Conservation (phyloP, 306 rosid genomes). For the Coriaria nepalensis region DNA sequence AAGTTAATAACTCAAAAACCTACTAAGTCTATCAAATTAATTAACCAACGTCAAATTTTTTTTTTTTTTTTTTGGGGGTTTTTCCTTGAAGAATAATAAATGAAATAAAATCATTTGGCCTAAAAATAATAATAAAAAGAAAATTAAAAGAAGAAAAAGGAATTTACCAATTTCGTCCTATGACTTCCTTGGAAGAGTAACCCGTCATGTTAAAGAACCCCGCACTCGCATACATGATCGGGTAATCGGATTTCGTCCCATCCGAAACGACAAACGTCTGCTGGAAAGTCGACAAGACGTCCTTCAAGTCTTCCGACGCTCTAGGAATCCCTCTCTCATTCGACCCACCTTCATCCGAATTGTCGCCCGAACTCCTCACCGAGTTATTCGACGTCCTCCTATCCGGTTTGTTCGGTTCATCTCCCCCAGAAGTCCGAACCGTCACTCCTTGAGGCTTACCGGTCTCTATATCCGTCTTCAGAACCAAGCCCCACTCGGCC, state of each 20-base stretch:
- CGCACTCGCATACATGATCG: slow-evolving; percentile 84
- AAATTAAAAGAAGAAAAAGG: neutral
- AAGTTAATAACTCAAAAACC: too few relatives aligned
- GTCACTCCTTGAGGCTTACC: slow-evolving; percentile 73
- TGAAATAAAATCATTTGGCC: too few relatives aligned
- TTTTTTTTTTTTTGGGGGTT: too few relatives aligned
- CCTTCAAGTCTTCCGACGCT: slow-evolving; percentile 59
- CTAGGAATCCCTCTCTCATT: slow-evolving; percentile 51
- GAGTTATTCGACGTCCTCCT: slow-evolving; percentile 57
- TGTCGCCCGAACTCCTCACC: slow-evolving; percentile 52
- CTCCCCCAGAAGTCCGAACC: slow-evolving; percentile 58
- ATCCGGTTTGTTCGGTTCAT: slow-evolving; percentile 27
- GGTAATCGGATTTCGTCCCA: slow-evolving; percentile 84
- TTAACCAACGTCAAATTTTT: too few relatives aligned
- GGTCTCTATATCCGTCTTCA: slow-evolving; percentile 64
- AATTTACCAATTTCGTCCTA: slow-evolving; percentile 75
- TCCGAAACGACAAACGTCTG: slow-evolving; percentile 92
- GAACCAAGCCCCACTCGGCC: slow-evolving; percentile 88
- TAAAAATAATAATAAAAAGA: neutral
- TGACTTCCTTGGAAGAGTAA: slow-evolving; percentile 71
- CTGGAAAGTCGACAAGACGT: slow-evolving; percentile 74
- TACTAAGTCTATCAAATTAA: too few relatives aligned
- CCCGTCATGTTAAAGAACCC: slow-evolving; percentile 97
- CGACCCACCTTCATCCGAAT: slow-evolving; percentile 34
- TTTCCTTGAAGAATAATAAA: too few relatives aligned